These are phyloP conservation scores for Ormosia emarginata DNA, from an alignment of 306 rosid genomes.

Conservation along the genomic window DNA sequence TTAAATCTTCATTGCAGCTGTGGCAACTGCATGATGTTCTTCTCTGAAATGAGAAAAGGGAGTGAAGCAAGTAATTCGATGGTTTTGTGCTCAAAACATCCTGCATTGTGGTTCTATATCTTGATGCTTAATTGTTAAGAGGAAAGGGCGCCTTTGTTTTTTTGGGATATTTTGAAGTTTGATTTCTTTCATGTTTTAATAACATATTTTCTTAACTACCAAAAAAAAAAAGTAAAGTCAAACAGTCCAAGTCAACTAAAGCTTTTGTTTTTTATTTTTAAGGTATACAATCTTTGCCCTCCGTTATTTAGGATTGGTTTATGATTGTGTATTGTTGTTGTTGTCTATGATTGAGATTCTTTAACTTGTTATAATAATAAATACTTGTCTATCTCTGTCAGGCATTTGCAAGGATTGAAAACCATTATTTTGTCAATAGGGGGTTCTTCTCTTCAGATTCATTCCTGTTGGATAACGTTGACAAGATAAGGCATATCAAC, in stretches of 20 bases:
- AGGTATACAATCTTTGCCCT: neutral
- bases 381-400: constrained; percentile 23
- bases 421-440: constrained; percentile 79
- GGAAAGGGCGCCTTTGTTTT: neutral
- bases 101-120: neutral
- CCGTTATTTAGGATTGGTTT: neutral
- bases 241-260: neutral
- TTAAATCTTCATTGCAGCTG: neutral
- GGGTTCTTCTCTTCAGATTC: constrained; percentile 89
- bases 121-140: neutral
- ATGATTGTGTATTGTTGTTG: neutral
- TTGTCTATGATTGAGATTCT: constrained; percentile 5
- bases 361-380: neutral
- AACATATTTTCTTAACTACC: too few relatives aligned
- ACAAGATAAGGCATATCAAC: constrained; percentile 80
- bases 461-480: constrained; percentile 69
- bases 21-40: neutral
- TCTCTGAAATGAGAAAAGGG: neutral
- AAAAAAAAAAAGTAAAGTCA: neutral
- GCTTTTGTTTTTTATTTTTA: neutral
- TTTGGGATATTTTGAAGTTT: neutral
- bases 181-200: neutral
- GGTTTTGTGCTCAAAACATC: neutral
- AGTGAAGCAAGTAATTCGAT: neutral
- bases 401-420: constrained; percentile 99